phyloP scores from a whole-genome alignment of 1,284 basidiomycete genomes.

The Earliella scabrosa region DNA sequence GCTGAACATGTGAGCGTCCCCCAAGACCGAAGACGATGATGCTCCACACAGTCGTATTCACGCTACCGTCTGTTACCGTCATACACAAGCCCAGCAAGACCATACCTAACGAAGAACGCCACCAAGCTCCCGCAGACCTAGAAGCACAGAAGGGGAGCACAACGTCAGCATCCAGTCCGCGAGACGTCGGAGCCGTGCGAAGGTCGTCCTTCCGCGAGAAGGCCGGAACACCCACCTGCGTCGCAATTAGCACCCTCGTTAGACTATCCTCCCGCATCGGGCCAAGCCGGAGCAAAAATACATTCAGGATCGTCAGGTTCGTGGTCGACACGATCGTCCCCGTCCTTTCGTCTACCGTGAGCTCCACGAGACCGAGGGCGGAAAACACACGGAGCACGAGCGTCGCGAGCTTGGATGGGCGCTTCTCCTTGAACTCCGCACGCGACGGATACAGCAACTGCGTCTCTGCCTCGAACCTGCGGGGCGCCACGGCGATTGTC shows the following conservation, averaged over 20 bases:
- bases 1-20: too few species aligned
- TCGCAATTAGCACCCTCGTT: constrained; percentile 54
- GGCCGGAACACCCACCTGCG: constrained; percentile 58
- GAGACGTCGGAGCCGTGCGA: not conserved
- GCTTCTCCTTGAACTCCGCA: constrained; percentile 57
- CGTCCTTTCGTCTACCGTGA: constrained; percentile 59
- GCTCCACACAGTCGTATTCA: too few species aligned
- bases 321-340: constrained; percentile 70
- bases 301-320: constrained; percentile 90
- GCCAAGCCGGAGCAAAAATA: constrained; percentile 77
- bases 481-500: constrained; percentile 11
- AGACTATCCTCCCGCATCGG: constrained; percentile 83
- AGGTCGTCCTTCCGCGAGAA: too few species aligned
- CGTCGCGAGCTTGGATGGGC: constrained; percentile 51
- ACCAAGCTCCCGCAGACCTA: constrained; percentile 61
- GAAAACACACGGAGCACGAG: constrained; percentile 64
- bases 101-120: constrained; percentile 87
- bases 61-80: constrained; percentile 81
- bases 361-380: constrained; percentile 65
- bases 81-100: constrained; percentile 84
- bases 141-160: not conserved
- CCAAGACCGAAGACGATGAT: too few species aligned
- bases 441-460: constrained; percentile 79
- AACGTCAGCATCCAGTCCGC: not conserved
- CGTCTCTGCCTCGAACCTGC: constrained; percentile 74